Evolutionary conservation across 2,329 filamentous ascomycete species (phyloP), one percentile per base, ranked within the genome.

Genomic region (Dactylonectria estremocensis): DNA sequence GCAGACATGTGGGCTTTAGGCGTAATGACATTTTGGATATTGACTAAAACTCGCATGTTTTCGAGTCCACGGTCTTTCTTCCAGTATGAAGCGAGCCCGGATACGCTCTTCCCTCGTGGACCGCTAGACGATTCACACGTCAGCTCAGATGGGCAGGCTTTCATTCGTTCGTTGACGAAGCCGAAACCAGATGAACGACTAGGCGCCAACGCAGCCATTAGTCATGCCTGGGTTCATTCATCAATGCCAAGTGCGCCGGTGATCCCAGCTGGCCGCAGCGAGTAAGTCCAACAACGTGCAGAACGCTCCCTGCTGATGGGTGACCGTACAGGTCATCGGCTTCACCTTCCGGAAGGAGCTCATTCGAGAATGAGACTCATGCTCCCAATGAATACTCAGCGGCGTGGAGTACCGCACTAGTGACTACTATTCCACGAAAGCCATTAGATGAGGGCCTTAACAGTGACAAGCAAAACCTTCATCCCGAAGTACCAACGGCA

Each of bases 1-100:
- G 68, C 67, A 5, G 74, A 76, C 40, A 71, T 76, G 52, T 76
- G 74, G 74, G 68, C 69, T 10, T 43, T 76, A 33, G 72, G 74
- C 2, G 67, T 66, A 28, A 71, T 69, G 33, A 35, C 67, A 9
- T 71, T 67, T 49, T 64, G 52, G n/a, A 59, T 66, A 9, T 28
- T 70, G n/a, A 69, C 61, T 2, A 65, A 64, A 33, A 35, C 50
- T 14, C 61, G 37, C 3, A 24, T 46, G 40, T 64, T 64, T 8
- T 24, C 37, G 5, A 50, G 20, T 18, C 50, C 20, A 8, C 18
- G 28, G 5, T 24, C 22, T 54, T 22, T 37, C 20, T 62, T 28
- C 24, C 40, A 49, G n/a, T 62, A 55, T 13, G 43, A 35, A 14
- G 45, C 28, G 13, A 49, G 31, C 8, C 50, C 60, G 3, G 60